phyloP scores from a whole-genome alignment of 129 eudicot species.

The Flaveria trinervia region DNA sequence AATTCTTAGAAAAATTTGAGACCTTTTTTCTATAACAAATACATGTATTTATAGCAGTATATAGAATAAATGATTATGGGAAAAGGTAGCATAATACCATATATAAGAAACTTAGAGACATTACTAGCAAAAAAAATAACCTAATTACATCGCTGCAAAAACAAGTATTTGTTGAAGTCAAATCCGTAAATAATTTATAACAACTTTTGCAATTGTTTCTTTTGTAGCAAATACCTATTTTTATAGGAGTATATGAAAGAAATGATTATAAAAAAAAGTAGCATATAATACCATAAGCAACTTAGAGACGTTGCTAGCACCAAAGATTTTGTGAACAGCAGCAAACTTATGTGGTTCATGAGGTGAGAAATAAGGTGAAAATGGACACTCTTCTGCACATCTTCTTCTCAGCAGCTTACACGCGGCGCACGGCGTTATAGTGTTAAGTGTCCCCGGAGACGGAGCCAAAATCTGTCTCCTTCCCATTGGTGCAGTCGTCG shows the following conservation, averaged over 20 bases:
- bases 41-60: too few species aligned
- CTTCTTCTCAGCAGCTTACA: conserved; percentile 66
- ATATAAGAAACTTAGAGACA: too few species aligned
- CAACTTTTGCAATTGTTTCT: too few species aligned
- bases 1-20: too few species aligned
- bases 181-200: background rate
- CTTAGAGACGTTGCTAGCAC: conserved; percentile 80
- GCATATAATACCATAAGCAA: conserved; percentile 51
- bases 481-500: conserved; percentile 36
- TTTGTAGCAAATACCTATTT: too few species aligned
- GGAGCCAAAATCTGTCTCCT: conserved; percentile 45
- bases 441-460: conserved; percentile 50
- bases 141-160: background rate
- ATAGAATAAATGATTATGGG: too few species aligned
- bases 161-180: background rate
- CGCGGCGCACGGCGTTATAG: conserved; percentile 69
- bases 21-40: too few species aligned
- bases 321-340: conserved; percentile 73
- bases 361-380: conserved; percentile 74
- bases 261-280: background rate
- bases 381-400: conserved; percentile 79
- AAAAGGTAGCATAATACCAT: too few species aligned
- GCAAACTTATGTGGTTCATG: conserved; percentile 80
- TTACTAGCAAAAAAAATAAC: too few species aligned
- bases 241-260: background rate